Conservation (phyloP, 139 green algal species). For the Picochlorum sp. region DNA sequence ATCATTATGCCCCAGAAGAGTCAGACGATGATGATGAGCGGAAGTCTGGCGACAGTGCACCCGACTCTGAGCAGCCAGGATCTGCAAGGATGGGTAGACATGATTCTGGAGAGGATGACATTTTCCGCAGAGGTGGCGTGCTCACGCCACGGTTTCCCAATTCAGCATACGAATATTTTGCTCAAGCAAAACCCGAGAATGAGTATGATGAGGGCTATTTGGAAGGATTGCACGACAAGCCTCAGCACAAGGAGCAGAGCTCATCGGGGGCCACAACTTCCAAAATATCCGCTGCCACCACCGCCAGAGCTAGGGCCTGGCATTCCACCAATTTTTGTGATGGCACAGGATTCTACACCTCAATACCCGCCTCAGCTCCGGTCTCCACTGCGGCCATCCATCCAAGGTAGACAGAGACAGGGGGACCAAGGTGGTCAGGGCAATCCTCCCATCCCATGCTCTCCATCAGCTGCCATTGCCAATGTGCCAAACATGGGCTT, state of each 20-base stretch:
- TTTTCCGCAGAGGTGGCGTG: constrained; percentile 3
- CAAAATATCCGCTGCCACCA: constrained; percentile 1
- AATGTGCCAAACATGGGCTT: too few relatives aligned
- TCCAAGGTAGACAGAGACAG: background rate
- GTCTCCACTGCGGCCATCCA: constrained; percentile 20
- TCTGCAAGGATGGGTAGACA: background rate
- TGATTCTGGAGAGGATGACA: constrained; percentile 2
- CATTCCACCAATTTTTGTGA: constrained; percentile 33
- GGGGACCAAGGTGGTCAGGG: too few relatives aligned
- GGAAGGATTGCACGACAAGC: background rate
- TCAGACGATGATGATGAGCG: background rate
- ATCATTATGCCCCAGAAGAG: background rate
- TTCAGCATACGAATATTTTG: background rate
- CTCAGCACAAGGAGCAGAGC: constrained; percentile 2
- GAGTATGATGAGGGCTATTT: background rate
- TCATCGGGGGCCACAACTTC: constrained; percentile 5
- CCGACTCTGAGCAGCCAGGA: background rate
- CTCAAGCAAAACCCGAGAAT: background rate
- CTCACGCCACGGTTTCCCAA: background rate
- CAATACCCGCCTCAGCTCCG: constrained; percentile 8
- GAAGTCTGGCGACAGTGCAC: background rate
- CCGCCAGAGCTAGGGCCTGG: background rate
- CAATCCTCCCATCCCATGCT: too few relatives aligned
- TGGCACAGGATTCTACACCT: constrained; percentile 17
- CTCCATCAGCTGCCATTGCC: too few relatives aligned